Percentiles rank a stretch among this genome's conserved stretches.
phyloP scores from a whole-genome alignment of 768 basidiomycete genomes.

The Trametes villosa region DNA sequence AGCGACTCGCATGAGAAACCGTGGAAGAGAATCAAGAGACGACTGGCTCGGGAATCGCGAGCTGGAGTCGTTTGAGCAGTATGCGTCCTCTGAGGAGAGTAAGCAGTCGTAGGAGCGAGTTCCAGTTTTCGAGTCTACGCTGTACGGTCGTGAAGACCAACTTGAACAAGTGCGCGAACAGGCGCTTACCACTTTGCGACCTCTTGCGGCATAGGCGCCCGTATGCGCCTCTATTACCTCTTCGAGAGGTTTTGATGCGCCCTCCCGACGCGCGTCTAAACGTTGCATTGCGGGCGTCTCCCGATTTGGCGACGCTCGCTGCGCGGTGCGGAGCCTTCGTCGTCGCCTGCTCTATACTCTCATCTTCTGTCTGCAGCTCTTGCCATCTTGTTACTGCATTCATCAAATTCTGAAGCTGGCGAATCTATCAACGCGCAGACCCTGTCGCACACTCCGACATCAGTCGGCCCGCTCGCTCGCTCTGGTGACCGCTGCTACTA shows the following conservation, averaged over 20 bases:
- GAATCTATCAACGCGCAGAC: conserved; percentile 7
- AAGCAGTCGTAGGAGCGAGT: neutral
- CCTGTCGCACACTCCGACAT: neutral
- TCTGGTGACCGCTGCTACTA: neutral
- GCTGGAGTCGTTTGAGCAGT: too few species aligned
- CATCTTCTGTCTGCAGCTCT: neutral
- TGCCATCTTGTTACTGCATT: neutral
- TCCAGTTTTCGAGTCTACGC: neutral
- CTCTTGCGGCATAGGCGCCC: conserved; percentile 3
- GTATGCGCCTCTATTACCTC: neutral
- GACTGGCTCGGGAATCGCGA: too few species aligned
- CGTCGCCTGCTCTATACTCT: neutral
- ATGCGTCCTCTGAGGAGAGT: too few species aligned
- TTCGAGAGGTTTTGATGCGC: conserved; percentile 15
- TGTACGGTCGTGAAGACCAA: neutral
- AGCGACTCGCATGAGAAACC: too few species aligned
- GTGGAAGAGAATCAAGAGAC: too few species aligned
- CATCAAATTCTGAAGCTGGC: neutral
- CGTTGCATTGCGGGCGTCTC: neutral
- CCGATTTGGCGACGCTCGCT: neutral
- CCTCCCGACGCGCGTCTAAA: conserved; percentile 9
- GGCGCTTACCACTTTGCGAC: neutral
- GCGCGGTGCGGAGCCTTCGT: neutral
- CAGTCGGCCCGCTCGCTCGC: neutral
- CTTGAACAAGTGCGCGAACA: neutral